Conservation (phyloP, 1,139 yeast genomes). For the Debaryomyces udenii region DNA sequence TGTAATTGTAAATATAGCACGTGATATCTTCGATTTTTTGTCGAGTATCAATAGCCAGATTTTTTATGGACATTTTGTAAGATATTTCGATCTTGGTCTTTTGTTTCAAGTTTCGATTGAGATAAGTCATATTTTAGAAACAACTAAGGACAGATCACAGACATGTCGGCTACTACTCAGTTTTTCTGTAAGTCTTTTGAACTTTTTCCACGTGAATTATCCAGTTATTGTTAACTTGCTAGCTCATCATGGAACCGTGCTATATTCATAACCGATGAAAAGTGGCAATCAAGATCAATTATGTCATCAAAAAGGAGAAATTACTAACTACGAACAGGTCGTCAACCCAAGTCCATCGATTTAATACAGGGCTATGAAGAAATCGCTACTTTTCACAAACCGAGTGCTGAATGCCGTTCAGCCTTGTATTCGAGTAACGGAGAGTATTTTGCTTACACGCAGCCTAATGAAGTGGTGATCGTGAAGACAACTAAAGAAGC, state of each 20-base stretch:
- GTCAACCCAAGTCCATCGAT: conserved; percentile 65
- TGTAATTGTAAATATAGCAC: neutral
- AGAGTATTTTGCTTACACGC: conserved; percentile 57
- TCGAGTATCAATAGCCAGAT: conserved; percentile 7
- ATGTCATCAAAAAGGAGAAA: too few relatives aligned
- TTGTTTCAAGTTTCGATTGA: conserved; percentile 4
- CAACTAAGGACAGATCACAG: conserved; percentile 6
- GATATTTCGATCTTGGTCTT: conserved; percentile 1
- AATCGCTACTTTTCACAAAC: conserved; percentile 37
- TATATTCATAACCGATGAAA: neutral
- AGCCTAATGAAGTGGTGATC: conserved; percentile 59
- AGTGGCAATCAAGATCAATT: too few relatives aligned
- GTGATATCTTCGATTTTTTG: conserved; percentile 6
- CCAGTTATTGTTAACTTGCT: neutral
- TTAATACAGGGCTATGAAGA: conserved; percentile 55
- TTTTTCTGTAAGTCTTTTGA: conserved; percentile 41
- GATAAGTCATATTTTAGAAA: conserved; percentile 3
- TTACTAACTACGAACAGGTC: conserved; percentile 40
- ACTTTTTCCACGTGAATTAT: too few relatives aligned
- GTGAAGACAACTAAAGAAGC: conserved; percentile 52
- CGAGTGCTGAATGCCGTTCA: conserved; percentile 44
- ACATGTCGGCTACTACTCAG: conserved; percentile 44
- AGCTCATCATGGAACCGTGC: neutral
- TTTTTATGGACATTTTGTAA: conserved; percentile 6
- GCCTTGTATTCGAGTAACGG: conserved; percentile 59